Evolutionary conservation across 345 rosid species (phyloP).

Genomic region (Citrus hindsii): DNA sequence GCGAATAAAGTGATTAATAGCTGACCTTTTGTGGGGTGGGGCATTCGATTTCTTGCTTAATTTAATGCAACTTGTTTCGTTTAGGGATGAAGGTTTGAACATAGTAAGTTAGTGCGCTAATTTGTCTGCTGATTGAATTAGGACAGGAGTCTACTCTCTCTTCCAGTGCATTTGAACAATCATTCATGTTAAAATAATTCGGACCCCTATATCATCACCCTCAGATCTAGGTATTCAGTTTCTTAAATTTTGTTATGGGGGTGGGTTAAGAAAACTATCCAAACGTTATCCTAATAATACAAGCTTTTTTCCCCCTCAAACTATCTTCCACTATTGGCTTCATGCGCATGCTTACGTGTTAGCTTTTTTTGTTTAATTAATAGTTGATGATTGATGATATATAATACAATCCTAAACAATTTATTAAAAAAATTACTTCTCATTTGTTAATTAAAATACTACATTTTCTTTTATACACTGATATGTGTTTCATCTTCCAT

Average conservation of each 20-base stretch:
- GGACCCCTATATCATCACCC: background rate
- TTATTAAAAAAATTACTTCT: no score
- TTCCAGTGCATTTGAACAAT: background rate
- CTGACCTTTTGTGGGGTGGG: slow-evolving; percentile 16
- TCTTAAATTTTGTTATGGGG: background rate
- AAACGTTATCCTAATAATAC: slow-evolving; percentile 2
- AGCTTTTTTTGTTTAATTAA: background rate
- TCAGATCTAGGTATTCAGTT: background rate
- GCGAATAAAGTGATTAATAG: background rate
- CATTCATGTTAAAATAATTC: background rate
- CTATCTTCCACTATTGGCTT: slow-evolving; percentile 15
- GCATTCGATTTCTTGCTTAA: background rate
- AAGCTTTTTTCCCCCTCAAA: background rate
- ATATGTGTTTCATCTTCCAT: background rate
- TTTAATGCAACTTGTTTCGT: background rate
- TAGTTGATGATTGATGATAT: background rate
- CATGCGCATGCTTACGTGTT: background rate
- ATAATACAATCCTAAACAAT: background rate
- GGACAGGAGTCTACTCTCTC: background rate
- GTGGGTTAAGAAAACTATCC: slow-evolving; percentile 9
- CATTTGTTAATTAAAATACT: background rate
- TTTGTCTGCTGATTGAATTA: background rate
- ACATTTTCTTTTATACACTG: no score
- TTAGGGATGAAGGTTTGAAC: background rate
- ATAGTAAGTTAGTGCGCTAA: background rate